Base-by-base conservation (phyloP, 2,329 filamentous ascomycete genomes). In the Ceratocystis albifundus region DNA sequence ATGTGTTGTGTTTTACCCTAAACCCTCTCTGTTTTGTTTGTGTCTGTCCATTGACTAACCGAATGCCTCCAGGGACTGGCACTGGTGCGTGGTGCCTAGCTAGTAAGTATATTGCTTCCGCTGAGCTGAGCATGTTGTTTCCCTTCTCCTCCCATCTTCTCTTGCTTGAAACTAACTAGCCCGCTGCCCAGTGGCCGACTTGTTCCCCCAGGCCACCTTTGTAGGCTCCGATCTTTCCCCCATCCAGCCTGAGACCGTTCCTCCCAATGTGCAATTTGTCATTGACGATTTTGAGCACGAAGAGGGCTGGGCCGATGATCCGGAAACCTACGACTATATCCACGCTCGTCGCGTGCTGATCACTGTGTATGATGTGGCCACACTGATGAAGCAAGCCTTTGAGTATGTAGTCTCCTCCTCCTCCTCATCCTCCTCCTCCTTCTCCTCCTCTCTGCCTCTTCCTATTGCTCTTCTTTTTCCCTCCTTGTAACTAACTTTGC, bases 51-150 rank as follows among this genome's bases (percentile, higher is more conserved):
- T 17, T 57, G 32, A 36, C 32, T 55, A 46, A 64, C 65, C 4
- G 55, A 20, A 8, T 17, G 32, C 41, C 53, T 67, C 57, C 65
- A 80, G 78, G 79, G 22, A 81, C 80, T 4, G 80, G 80, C 10
- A 81, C 79, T 8, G 80, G 80, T 1, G 77, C 77, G 67, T 82
- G 80, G 80, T 77, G 76, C 57, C 75, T 80, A 59, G 77, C 81
- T 69, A 71, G 80, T 81, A 72, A 75, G 80, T 76, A 41, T 41
- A 10, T 41, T 41, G 36, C 36, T 12, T 12, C 3, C 10, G 12
- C 59, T 22, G 62, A 46, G 12, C 59, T 22, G 62, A 46, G n/a
- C 62, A n/a, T 22, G 20, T 3, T 7, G 10, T n/a, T 17, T 44
- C 4, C 25, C 20, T 1, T 44, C 50, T 30, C 25, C 8, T 3